These are phyloP conservation scores for Neonectria sp. DNA, from an alignment of 2,329 filamentous ascomycete genomes.

Conservation along the genomic window DNA sequence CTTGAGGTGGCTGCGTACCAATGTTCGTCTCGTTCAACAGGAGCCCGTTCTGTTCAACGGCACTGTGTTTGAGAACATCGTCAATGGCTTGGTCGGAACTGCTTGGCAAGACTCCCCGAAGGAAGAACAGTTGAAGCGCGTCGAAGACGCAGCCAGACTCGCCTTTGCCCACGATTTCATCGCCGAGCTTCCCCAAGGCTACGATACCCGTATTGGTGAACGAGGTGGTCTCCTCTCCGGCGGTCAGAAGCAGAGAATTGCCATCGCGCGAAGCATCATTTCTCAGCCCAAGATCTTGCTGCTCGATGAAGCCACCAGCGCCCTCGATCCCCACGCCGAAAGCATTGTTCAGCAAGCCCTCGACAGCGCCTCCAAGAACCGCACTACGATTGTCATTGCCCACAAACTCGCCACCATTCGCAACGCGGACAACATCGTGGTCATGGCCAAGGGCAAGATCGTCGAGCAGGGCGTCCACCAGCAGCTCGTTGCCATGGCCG, in stretches of 20 bases:
- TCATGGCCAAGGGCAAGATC: conserved; percentile 69
- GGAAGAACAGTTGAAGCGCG: conserved; percentile 58
- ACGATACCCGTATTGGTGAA: conserved; percentile 71
- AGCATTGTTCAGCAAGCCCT: conserved; percentile 68
- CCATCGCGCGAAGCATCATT: conserved; percentile 65
- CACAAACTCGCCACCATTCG: conserved; percentile 70
- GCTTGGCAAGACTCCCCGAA: conserved; percentile 52
- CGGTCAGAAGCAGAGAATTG: conserved; percentile 75
- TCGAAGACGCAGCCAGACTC: conserved; percentile 60
- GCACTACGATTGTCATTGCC: conserved; percentile 76
- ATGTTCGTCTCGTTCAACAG: conserved; percentile 52
- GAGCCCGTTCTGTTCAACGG: conserved; percentile 28
- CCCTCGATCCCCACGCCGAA: conserved; percentile 59
- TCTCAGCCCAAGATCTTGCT: conserved; percentile 67
- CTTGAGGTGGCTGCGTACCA: conserved; percentile 53
- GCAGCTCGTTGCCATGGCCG: conserved; percentile 62
- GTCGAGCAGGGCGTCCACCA: conserved; percentile 69
- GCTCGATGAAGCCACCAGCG: conserved; percentile 77
- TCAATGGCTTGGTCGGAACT: conserved; percentile 61
- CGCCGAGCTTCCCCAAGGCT: conserved; percentile 58
- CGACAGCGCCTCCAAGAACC: conserved; percentile 64
- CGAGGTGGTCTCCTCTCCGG: conserved; percentile 74
- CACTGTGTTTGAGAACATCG: conserved; percentile 63
- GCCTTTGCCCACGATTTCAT: conserved; percentile 67
- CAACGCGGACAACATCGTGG: conserved; percentile 74